phyloP scores from a whole-genome alignment of 129 eudicot species.

The Rutidosis leptorrhynchoides region DNA sequence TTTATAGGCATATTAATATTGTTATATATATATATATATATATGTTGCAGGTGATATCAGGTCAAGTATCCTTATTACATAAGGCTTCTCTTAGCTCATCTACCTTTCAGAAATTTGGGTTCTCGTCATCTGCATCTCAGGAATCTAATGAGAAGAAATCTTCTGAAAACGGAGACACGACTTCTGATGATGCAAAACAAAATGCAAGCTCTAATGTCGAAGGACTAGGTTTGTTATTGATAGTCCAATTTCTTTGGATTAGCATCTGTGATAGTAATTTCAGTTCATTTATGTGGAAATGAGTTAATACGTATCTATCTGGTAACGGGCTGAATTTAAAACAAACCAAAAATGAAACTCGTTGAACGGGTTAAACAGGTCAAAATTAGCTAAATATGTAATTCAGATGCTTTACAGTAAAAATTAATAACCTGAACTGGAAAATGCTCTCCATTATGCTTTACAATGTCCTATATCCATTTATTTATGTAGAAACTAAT shows the following conservation, averaged over 20 bases:
- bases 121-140: slow-evolving; percentile 71
- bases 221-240: slow-evolving; percentile 43
- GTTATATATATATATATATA: neutral
- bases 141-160: slow-evolving; percentile 43
- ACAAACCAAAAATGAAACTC: neutral
- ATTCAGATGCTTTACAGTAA: too few relatives aligned
- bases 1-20: slow-evolving; percentile 2
- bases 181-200: slow-evolving; percentile 20
- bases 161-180: slow-evolving; percentile 31
- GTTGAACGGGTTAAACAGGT: neutral
- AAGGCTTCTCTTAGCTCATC: slow-evolving; percentile 30
- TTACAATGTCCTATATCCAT: neutral
- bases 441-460: too few relatives aligned
- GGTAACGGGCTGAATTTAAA: neutral
- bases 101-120: slow-evolving; percentile 44
- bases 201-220: slow-evolving; percentile 26
- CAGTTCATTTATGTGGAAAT: neutral
- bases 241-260: slow-evolving; percentile 10
- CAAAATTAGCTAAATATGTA: neutral
- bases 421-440: too few relatives aligned
- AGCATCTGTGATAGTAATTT: neutral
- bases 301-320: neutral
- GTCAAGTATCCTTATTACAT: slow-evolving; percentile 44
- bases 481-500: neutral
- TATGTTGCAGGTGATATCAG: slow-evolving; percentile 38